These are phyloP conservation scores for Amanita polypyramis DNA, from an alignment of 768 basidiomycete genomes.

Conservation along the genomic window DNA sequence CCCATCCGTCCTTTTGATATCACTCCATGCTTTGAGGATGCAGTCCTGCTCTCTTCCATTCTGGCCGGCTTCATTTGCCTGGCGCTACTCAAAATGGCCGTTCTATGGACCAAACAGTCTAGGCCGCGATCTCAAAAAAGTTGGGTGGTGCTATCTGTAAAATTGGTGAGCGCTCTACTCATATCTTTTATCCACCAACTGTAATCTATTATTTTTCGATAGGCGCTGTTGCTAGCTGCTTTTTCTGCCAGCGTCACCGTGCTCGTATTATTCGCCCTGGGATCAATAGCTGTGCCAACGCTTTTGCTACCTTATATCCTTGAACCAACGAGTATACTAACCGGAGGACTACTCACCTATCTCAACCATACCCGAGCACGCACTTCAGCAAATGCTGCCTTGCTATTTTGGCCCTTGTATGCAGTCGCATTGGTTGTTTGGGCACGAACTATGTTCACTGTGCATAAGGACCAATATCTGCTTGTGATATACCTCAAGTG, in stretches of 20 bases:
- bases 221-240: constrained; percentile 42
- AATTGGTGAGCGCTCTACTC: constrained; percentile 44
- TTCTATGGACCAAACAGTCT: constrained; percentile 15
- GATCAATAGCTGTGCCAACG: constrained; percentile 27
- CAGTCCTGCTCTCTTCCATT: constrained; percentile 44
- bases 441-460: constrained; percentile 43
- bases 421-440: constrained; percentile 37
- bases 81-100: constrained; percentile 26
- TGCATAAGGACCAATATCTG: constrained; percentile 19
- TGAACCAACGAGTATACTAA: constrained; percentile 42
- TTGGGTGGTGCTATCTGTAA: constrained; percentile 39
- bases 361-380: constrained; percentile 63
- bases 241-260: constrained; percentile 34
- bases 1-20: no score
- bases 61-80: constrained; percentile 35
- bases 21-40: constrained; percentile 78
- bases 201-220: neutral
- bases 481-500: constrained; percentile 36
- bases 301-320: constrained; percentile 44
- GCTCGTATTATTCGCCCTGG: constrained; percentile 26
- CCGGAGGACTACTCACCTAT: constrained; percentile 42
- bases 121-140: constrained; percentile 35
- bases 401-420: constrained; percentile 80
- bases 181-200: neutral
- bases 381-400: constrained; percentile 57